Conservation (phyloP, 108 stramenopile genomes). For the Ochromonas danica region DNA sequence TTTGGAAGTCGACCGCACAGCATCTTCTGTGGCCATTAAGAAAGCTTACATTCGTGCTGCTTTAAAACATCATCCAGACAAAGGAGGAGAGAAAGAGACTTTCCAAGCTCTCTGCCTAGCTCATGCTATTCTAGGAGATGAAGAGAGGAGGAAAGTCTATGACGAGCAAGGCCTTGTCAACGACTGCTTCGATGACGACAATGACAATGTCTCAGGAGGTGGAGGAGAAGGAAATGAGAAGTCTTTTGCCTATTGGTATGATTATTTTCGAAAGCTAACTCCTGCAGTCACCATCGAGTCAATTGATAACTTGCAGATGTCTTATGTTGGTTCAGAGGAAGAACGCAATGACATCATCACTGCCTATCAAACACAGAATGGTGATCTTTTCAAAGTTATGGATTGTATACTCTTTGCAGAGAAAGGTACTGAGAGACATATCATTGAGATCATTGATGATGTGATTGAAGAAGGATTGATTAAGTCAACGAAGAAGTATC, state of each 20-base stretch:
- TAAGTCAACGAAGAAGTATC: neutral
- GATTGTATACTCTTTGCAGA: conserved; percentile 22
- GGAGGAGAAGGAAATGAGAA: neutral
- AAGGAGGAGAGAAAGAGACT: conserved; percentile 26
- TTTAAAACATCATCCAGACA: conserved; percentile 28
- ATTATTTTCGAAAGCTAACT: conserved; percentile 11
- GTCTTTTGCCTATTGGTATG: conserved; percentile 20
- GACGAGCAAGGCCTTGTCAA: neutral
- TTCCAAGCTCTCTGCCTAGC: conserved; percentile 24
- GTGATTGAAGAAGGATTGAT: conserved; percentile 5
- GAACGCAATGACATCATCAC: conserved; percentile 1
- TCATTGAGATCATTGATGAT: conserved; percentile 6
- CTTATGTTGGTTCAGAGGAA: conserved; percentile 19
- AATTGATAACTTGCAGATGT: neutral
- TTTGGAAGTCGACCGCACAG: neutral
- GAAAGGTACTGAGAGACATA: neutral
- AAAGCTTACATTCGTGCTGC: neutral
- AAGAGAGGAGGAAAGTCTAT: conserved; percentile 20
- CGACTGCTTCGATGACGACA: conserved; percentile 4
- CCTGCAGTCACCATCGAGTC: neutral
- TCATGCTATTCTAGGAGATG: conserved; percentile 20
- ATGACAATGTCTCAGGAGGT: no score
- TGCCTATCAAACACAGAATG: neutral
- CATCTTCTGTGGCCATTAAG: conserved; percentile 3
- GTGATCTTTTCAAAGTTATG: conserved; percentile 2